These are phyloP conservation scores for Erysimum cheiri DNA, from an alignment of 441 rosid genomes.

Conservation along the genomic window DNA sequence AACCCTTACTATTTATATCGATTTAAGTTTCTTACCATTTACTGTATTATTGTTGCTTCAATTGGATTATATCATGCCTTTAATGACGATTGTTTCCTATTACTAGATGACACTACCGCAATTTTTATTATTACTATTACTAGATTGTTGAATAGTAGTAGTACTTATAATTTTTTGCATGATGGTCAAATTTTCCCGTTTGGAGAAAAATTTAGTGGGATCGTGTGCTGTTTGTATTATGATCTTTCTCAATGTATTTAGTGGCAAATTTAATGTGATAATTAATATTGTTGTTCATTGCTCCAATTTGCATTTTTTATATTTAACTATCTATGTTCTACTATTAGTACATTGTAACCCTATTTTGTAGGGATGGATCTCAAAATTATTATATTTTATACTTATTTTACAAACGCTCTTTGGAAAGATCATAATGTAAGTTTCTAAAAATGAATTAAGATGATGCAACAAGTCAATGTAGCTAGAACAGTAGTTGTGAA, in stretches of 20 bases:
- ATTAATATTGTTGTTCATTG: not conserved
- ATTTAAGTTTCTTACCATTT: conserved; percentile 22
- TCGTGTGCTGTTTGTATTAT: conserved; percentile 5
- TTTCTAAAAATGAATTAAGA: conserved; percentile 1
- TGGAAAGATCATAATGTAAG: not conserved
- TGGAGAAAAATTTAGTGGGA: not conserved
- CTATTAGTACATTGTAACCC: not conserved
- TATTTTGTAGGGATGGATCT: not conserved
- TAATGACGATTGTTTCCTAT: conserved; percentile 23
- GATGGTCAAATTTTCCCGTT: not conserved
- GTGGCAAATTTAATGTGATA: not conserved
- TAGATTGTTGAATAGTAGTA: not conserved
- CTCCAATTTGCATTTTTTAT: not conserved
- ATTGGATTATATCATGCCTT: conserved; percentile 27
- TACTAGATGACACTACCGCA: not conserved
- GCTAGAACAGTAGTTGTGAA: conserved; percentile 27
- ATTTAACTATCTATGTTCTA: not conserved
- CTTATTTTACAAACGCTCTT: too few species aligned
- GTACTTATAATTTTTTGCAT: not conserved
- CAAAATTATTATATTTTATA: not conserved
- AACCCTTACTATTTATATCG: conserved; percentile 18
- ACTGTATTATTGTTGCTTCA: conserved; percentile 36
- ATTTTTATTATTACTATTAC: not conserved
- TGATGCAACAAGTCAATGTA: conserved; percentile 28
- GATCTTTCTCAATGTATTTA: not conserved